Conservation (phyloP, 805 yeast species). For the Nadsonia fulvescens region DNA sequence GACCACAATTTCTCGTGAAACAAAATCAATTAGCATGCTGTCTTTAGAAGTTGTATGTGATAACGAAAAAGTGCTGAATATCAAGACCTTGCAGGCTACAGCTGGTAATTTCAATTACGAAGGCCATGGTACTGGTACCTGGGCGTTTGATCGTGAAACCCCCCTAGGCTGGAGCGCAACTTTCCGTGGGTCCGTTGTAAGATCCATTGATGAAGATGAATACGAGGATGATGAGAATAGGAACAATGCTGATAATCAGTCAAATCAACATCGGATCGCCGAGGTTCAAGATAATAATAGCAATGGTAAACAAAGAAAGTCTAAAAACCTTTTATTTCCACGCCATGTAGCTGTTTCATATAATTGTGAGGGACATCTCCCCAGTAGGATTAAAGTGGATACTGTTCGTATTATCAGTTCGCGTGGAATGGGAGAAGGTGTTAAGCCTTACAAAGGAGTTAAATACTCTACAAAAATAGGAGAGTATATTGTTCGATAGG, state of each 20-base stretch:
- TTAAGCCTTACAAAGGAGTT: slow-evolving; percentile 81
- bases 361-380: slow-evolving; percentile 45
- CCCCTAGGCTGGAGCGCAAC: slow-evolving; percentile 51
- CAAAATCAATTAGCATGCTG: slow-evolving; percentile 31
- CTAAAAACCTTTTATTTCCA: slow-evolving; percentile 18
- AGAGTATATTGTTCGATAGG: slow-evolving; percentile 33
- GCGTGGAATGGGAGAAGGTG: slow-evolving; percentile 40
- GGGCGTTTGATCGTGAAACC: slow-evolving; percentile 46
- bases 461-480: slow-evolving; percentile 56
- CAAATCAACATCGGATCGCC: too few relatives aligned
- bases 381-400: slow-evolving; percentile 59
- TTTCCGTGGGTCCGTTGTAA: slow-evolving; percentile 43
- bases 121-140: slow-evolving; percentile 35
- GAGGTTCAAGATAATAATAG: slow-evolving; percentile 6
- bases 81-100: slow-evolving; percentile 46
- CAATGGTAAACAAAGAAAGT: too few relatives aligned
- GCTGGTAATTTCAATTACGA: slow-evolving; percentile 57
- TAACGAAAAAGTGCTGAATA: slow-evolving; percentile 10
- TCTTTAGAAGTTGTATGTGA: slow-evolving; percentile 24
- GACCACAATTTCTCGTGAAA: slow-evolving; percentile 27
- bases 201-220: slow-evolving; percentile 11
- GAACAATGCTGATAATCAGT: slow-evolving; percentile 1
- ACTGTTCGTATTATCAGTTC: slow-evolving; percentile 38
- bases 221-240: slow-evolving; percentile 12
- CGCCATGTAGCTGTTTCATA: slow-evolving; percentile 33